phyloP scores from a whole-genome alignment of 2,329 filamentous ascomycete genomes.

The Talaromyces sp. region DNA sequence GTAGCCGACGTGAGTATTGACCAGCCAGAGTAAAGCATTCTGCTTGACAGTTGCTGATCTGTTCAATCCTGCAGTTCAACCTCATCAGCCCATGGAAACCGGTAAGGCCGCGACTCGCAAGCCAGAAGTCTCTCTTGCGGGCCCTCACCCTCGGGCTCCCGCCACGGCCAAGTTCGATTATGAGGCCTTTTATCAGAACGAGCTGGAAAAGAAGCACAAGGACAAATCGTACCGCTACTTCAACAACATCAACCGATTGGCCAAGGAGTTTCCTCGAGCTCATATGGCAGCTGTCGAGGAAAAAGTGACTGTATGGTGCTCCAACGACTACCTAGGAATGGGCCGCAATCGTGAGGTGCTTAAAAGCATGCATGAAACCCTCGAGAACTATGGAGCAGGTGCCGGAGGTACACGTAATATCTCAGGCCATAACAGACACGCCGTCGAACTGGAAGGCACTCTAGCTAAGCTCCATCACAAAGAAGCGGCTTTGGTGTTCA shows the following conservation, averaged over 20 bases:
- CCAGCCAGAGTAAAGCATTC: background rate
- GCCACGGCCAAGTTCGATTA: constrained; percentile 71
- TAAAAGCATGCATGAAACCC: constrained; percentile 85
- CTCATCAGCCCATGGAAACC: constrained; percentile 23
- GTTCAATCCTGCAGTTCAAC: constrained; percentile 20
- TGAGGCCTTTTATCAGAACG: constrained; percentile 76
- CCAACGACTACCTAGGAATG: constrained; percentile 98
- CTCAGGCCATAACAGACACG: constrained; percentile 94
- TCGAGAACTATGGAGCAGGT: constrained; percentile 91
- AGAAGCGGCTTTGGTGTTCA: constrained; percentile 88
- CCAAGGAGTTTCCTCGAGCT: constrained; percentile 90
- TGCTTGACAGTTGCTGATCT: background rate
- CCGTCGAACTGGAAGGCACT: constrained; percentile 73
- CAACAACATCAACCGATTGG: constrained; percentile 99
- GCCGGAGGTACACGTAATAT: constrained; percentile 96
- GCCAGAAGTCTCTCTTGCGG: constrained; percentile 29
- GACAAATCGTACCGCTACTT: constrained; percentile 99
- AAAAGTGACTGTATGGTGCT: constrained; percentile 95
- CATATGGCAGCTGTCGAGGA: constrained; percentile 82
- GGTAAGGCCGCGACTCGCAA: constrained; percentile 23
- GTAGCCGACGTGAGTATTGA: constrained; percentile 43
- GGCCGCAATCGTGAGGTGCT: constrained; percentile 83
- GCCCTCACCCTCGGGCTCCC: constrained; percentile 46
- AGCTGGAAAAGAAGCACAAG: constrained; percentile 98
- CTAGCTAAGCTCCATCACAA: constrained; percentile 86